Conservation (phyloP, 78 protist genomes). For the Cyanophora paradoxa region DNA sequence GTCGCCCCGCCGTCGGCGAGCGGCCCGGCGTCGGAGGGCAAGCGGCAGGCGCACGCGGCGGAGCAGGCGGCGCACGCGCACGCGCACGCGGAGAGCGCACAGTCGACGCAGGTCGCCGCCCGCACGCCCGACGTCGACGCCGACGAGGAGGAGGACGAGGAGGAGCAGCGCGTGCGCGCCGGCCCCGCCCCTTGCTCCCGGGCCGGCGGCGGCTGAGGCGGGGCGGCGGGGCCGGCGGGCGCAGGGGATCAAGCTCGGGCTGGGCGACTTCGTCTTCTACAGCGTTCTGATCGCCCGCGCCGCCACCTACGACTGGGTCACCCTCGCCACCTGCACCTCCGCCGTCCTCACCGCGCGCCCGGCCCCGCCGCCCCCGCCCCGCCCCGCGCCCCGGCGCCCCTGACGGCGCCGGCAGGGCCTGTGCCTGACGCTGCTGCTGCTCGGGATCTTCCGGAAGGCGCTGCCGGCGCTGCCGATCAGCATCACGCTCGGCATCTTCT, state of each 20-base stretch:
- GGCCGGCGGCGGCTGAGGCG: too few relatives aligned
- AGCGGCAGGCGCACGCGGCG: too few relatives aligned
- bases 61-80: background rate
- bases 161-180: background rate
- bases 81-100: background rate
- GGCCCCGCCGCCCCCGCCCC: background rate
- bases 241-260: constrained; percentile 82
- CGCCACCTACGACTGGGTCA: constrained; percentile 24
- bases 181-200: too few relatives aligned
- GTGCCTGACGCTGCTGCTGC: constrained; percentile 56
- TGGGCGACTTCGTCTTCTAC: constrained; percentile 96
- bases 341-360: constrained; percentile 62
- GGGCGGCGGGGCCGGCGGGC: background rate
- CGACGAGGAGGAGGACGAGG: constrained; percentile 1
- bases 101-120: background rate
- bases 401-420: constrained; percentile 49
- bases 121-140: background rate
- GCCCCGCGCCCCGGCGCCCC: background rate
- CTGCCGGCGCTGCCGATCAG: constrained; percentile 96
- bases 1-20: too few relatives aligned
- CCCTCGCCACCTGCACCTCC: constrained; percentile 62
- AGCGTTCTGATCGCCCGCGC: constrained; percentile 83
- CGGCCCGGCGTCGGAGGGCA: too few relatives aligned
- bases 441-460: constrained; percentile 69
- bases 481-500: constrained; percentile 69